phyloP scores from a whole-genome alignment of 495 filamentous ascomycete genomes.

The Neurospora sp. region DNA sequence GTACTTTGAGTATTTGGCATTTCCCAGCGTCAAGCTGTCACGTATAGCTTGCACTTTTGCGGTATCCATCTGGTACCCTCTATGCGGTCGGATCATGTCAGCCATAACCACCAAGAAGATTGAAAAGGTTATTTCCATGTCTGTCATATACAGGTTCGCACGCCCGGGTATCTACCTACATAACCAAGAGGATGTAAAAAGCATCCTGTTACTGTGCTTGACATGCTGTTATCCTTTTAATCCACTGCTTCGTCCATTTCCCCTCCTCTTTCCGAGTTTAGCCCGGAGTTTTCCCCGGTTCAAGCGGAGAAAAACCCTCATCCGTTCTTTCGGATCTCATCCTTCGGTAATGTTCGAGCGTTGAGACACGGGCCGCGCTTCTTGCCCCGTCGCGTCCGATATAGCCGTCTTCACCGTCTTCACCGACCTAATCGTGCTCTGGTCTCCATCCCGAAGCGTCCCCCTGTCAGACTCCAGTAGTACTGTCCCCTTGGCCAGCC shows the following conservation, averaged over 20 bases:
- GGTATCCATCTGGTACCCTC: neutral
- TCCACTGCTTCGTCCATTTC: neutral
- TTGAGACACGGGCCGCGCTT: neutral
- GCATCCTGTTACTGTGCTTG: neutral
- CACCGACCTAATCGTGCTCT: constrained; percentile 18
- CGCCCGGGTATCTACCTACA: neutral
- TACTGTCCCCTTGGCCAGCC: constrained; percentile 8
- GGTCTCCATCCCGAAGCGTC: constrained; percentile 5
- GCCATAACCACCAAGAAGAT: neutral
- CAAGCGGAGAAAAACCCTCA: too few relatives aligned
- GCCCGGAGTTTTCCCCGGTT: too few relatives aligned
- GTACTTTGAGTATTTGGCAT: neutral
- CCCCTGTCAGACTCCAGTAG: neutral
- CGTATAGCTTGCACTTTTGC: too few relatives aligned
- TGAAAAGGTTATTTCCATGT: neutral
- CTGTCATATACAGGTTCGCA: neutral
- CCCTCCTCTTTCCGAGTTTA: neutral
- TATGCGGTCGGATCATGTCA: neutral
- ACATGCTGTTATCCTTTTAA: neutral
- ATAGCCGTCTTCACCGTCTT: neutral
- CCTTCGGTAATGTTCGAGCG: neutral
- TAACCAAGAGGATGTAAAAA: neutral
- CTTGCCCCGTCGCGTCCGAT: neutral
- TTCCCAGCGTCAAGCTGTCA: too few relatives aligned
- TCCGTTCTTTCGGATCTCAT: neutral